These are phyloP conservation scores for Globisporangium takayamanum DNA, from an alignment of 352 stramenopile species.

Conservation along the genomic window DNA sequence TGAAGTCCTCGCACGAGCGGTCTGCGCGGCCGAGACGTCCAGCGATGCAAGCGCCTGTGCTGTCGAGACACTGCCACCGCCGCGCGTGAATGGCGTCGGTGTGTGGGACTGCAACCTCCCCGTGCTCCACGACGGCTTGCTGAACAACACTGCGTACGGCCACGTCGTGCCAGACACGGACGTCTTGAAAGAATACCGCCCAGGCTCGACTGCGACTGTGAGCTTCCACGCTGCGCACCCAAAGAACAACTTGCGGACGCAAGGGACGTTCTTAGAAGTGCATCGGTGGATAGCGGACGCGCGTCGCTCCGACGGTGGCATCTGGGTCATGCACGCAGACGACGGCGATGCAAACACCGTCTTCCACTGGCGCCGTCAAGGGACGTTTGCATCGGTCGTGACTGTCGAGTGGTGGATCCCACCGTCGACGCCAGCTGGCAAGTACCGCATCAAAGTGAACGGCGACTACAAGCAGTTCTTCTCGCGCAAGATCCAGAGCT, in stretches of 20 bases:
- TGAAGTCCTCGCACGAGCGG: conserved; percentile 37
- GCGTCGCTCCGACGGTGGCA: conserved; percentile 24
- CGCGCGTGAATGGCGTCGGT: conserved; percentile 53
- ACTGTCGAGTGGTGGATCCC: conserved; percentile 71
- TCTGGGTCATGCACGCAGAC: conserved; percentile 71
- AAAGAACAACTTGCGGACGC: conserved; percentile 75
- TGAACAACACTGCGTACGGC: conserved; percentile 40
- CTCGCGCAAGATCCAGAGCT: conserved; percentile 33
- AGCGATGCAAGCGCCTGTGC: conserved; percentile 8
- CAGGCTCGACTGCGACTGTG: conserved; percentile 43
- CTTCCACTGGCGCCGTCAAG: conserved; percentile 66
- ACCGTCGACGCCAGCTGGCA: conserved; percentile 29
- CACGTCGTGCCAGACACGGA: conserved; percentile 37
- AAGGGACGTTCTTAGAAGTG: conserved; percentile 75
- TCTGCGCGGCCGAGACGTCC: conserved; percentile 14
- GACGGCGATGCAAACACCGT: conserved; percentile 71
- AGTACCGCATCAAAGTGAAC: conserved; percentile 77
- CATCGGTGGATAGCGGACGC: conserved; percentile 54
- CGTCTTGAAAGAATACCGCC: conserved; percentile 32
- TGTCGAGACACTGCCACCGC: conserved; percentile 26
- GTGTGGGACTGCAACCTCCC: conserved; percentile 71
- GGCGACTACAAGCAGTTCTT: conserved; percentile 73
- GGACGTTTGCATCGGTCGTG: conserved; percentile 59
- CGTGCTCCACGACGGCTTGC: conserved; percentile 61
- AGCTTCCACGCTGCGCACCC: conserved; percentile 72